Conservation (phyloP, 2,329 filamentous ascomycete genomes). For the Paecilomyces variotii region DNA sequence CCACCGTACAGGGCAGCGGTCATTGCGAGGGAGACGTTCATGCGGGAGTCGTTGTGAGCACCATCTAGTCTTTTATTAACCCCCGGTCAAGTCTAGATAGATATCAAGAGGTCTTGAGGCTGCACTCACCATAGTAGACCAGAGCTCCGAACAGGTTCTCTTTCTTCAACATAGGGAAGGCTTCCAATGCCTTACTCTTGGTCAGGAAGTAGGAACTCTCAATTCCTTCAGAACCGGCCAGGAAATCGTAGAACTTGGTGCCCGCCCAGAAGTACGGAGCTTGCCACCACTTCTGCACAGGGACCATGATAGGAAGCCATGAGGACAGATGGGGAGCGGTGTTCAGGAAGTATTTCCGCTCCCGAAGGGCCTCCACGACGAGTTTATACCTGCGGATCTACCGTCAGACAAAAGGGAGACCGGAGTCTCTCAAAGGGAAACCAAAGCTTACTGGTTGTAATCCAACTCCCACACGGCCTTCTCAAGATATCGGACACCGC, state of each 20-base stretch:
- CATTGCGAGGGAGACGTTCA: constrained; percentile 85
- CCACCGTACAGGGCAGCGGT: constrained; percentile 80
- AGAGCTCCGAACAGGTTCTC: constrained; percentile 70
- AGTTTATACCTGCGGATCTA: constrained; percentile 48
- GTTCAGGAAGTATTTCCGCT: constrained; percentile 75
- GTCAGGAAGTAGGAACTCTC: constrained; percentile 85
- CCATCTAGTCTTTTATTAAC: constrained; percentile 50
- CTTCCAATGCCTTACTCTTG: constrained; percentile 75
- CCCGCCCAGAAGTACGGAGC: constrained; percentile 65
- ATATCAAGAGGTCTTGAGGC: background rate
- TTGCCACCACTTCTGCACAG: constrained; percentile 76
- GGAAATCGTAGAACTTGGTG: constrained; percentile 74
- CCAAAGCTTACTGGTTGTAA: constrained; percentile 58
- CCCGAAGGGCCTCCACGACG: constrained; percentile 72
- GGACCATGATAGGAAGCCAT: constrained; percentile 78
- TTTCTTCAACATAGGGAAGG: constrained; percentile 81
- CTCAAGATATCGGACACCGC: constrained; percentile 75
- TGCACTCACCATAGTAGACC: constrained; percentile 65
- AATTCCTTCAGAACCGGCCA: constrained; percentile 79
- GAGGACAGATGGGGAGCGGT: constrained; percentile 73
- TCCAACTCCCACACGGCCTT: constrained; percentile 82
- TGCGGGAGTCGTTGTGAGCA: constrained; percentile 83
- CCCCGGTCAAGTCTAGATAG: background rate
- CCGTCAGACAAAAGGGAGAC: background rate
- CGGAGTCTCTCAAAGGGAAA: background rate